Evolutionary conservation across 1,284 basidiomycete species (phyloP).

Genomic region (Cutaneotrichosporon dermatis): DNA sequence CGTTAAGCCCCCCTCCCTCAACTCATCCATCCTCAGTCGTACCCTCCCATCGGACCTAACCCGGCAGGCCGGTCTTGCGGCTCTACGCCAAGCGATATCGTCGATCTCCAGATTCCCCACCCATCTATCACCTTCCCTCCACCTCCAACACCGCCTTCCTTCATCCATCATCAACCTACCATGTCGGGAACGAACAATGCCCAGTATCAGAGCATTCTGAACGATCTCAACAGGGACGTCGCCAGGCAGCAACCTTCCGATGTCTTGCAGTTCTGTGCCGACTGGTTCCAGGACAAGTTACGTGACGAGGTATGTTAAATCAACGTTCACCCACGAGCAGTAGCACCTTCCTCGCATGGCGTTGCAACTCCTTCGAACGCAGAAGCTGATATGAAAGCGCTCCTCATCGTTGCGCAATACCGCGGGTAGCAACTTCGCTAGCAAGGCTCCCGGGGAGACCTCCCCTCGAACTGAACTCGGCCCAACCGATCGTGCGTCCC

Average conservation of each 20-base stretch:
- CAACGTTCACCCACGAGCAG: too few relatives aligned
- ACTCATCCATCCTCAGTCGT: too few relatives aligned
- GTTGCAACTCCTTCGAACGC: too few relatives aligned
- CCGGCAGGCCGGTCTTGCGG: too few relatives aligned
- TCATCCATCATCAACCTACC: neutral
- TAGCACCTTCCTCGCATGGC: too few relatives aligned
- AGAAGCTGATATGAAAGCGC: too few relatives aligned
- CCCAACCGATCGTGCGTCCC: conserved; percentile 2
- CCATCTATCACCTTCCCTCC: too few relatives aligned
- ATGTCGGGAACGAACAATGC: conserved; percentile 7
- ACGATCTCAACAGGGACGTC: conserved; percentile 80
- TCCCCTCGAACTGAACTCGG: conserved; percentile 52
- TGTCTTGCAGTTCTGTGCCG: conserved; percentile 87
- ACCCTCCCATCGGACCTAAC: too few relatives aligned
- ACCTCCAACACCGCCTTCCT: too few relatives aligned
- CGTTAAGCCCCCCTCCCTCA: too few relatives aligned
- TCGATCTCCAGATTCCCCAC: too few relatives aligned
- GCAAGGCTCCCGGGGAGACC: conserved; percentile 65
- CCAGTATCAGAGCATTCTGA: conserved; percentile 54
- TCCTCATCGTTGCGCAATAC: neutral
- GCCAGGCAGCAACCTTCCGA: conserved; percentile 83
- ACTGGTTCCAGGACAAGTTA: conserved; percentile 74
- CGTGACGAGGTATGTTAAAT: conserved; percentile 36
- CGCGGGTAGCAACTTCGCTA: neutral
- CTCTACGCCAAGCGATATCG: too few relatives aligned